Conservation (phyloP, 805 yeast species). For the Brettanomyces anomalus region DNA sequence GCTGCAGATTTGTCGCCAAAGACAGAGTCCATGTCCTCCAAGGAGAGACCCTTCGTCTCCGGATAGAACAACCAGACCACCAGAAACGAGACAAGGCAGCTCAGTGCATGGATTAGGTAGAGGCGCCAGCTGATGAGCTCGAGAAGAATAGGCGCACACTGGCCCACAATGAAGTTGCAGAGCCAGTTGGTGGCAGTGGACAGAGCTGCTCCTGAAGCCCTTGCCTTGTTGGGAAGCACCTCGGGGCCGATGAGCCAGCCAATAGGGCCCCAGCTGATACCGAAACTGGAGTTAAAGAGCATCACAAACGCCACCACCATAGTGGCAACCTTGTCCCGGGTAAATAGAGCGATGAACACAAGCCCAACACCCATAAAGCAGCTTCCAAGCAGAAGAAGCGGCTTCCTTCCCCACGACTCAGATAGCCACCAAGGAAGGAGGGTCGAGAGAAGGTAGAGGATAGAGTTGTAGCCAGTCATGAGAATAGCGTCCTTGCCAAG, state of each 20-base stretch:
- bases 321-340: conserved; percentile 40
- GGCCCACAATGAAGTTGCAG: conserved; percentile 87
- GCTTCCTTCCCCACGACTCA: conserved; percentile 86
- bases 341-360: conserved; percentile 51
- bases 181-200: conserved; percentile 93
- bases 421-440: conserved; percentile 88
- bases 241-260: conserved; percentile 82
- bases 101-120: conserved; percentile 72
- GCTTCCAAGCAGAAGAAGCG: conserved; percentile 74
- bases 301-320: conserved; percentile 68
- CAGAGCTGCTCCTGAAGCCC: conserved; percentile 85
- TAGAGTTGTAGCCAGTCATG: conserved; percentile 77
- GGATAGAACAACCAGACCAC: conserved; percentile 72
- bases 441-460: conserved; percentile 51
- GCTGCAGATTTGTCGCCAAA: conserved; percentile 55
- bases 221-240: conserved; percentile 72
- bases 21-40: conserved; percentile 88
- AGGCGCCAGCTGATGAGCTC: conserved; percentile 71
- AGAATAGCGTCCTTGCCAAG: conserved; percentile 75
- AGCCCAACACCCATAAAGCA: conserved; percentile 70
- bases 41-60: conserved; percentile 79
- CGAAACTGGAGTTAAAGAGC: conserved; percentile 75
- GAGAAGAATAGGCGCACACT: conserved; percentile 79
- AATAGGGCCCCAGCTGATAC: conserved; percentile 90
- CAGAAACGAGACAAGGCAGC: conserved; percentile 65